phyloP scores from a whole-genome alignment of 2,329 filamentous ascomycete species.

The Colletotrichum phormii region DNA sequence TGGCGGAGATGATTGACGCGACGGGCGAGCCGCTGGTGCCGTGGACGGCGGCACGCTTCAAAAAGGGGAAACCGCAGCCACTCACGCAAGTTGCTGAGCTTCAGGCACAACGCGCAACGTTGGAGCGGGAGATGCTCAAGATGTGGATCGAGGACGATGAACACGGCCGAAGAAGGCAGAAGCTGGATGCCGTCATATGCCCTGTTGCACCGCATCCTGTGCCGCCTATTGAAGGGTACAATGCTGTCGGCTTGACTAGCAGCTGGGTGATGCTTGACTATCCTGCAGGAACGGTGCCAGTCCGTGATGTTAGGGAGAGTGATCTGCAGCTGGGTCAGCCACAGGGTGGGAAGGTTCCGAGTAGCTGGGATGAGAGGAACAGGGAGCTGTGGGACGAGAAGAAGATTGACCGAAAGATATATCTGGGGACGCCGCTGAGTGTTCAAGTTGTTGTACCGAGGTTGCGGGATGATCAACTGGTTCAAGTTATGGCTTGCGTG shows the following conservation, averaged over 20 bases:
- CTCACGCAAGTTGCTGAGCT: slow-evolving; percentile 12
- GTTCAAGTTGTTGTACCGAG: slow-evolving; percentile 30
- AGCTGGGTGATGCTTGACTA: slow-evolving; percentile 53
- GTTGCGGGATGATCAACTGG: slow-evolving; percentile 17
- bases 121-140: slow-evolving; percentile 27
- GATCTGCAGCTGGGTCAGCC: slow-evolving; percentile 20
- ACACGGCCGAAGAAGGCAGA: neutral
- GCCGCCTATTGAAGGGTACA: slow-evolving; percentile 53
- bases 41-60: slow-evolving; percentile 23
- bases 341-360: slow-evolving; percentile 3
- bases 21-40: slow-evolving; percentile 26
- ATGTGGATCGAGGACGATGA: slow-evolving; percentile 27
- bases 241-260: slow-evolving; percentile 45
- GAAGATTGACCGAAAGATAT: slow-evolving; percentile 16
- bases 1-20: slow-evolving; percentile 24
- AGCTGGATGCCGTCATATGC: slow-evolving; percentile 65
- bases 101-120: slow-evolving; percentile 16
- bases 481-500: slow-evolving; percentile 22
- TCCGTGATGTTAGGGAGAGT: slow-evolving; percentile 9
- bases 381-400: slow-evolving; percentile 29
- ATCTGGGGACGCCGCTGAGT: slow-evolving; percentile 20
- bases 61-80: neutral
- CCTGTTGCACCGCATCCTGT: slow-evolving; percentile 72
- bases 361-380: slow-evolving; percentile 24
- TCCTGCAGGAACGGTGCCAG: slow-evolving; percentile 48